These are phyloP conservation scores for Lasiosphaeria ovina DNA, from an alignment of 495 filamentous ascomycete species.

Conservation along the genomic window DNA sequence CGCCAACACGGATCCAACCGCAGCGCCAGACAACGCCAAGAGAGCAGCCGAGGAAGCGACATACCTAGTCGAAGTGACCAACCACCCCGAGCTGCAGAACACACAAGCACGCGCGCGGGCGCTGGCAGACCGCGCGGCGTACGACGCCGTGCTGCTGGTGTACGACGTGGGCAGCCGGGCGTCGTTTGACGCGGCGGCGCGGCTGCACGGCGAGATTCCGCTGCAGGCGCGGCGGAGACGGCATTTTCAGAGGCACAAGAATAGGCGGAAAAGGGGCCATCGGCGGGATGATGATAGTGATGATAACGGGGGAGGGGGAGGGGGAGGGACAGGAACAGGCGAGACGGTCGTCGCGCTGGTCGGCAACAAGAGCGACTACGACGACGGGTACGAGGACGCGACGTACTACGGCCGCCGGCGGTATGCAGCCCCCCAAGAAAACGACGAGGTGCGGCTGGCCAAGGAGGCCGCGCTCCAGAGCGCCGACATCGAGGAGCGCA, in stretches of 20 bases:
- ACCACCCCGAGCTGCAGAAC: conserved; percentile 23
- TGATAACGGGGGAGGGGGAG: neutral
- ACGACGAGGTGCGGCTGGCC: neutral
- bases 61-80: conserved; percentile 28
- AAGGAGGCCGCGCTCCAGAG: conserved; percentile 18
- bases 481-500: conserved; percentile 19
- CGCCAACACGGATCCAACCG: too few relatives aligned
- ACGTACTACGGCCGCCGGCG: neutral
- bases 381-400: conserved; percentile 6
- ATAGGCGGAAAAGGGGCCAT: neutral
- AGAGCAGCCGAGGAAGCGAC: conserved; percentile 9
- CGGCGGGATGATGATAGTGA: neutral
- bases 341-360: conserved; percentile 19
- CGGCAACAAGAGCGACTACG: conserved; percentile 27
- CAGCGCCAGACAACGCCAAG: too few relatives aligned
- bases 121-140: conserved; percentile 13
- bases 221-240: conserved; percentile 6
- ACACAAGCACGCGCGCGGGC: conserved; percentile 10
- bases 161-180: conserved; percentile 24
- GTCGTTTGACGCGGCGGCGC: conserved; percentile 16
- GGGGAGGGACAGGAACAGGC: too few relatives aligned
- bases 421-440: too few relatives aligned
- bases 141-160: conserved; percentile 28
- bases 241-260: neutral
- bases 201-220: conserved; percentile 23